phyloP scores from a whole-genome alignment of 805 yeast genomes.

The Lipomyces chichibuensis region DNA sequence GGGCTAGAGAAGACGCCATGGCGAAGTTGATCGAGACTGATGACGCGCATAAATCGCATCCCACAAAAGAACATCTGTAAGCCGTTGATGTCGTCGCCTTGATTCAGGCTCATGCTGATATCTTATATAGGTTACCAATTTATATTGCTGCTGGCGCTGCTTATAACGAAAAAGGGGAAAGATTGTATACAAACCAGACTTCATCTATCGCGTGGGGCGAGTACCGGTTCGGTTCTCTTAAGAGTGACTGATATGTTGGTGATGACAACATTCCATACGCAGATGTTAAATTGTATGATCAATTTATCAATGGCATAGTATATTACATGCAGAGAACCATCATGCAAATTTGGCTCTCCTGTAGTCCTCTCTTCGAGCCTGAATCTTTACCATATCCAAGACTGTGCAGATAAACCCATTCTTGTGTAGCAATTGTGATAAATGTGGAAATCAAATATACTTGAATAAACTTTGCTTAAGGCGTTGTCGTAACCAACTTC shows the following conservation, averaged over 20 bases:
- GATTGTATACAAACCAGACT: constrained; percentile 51
- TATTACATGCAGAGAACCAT: constrained; percentile 3
- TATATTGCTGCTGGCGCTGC: constrained; percentile 63
- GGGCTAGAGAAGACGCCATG: constrained; percentile 47
- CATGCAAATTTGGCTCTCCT: not conserved
- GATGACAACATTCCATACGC: not conserved
- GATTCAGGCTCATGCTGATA: not conserved
- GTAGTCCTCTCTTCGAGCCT: not conserved
- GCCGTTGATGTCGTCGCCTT: not conserved
- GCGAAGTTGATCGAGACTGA: constrained; percentile 45
- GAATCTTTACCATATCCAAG: not conserved
- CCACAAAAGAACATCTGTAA: constrained; percentile 71
- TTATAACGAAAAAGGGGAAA: constrained; percentile 48
- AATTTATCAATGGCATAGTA: not conserved
- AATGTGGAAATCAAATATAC: not conserved
- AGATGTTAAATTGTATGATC: not conserved
- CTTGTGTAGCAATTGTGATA: not conserved
- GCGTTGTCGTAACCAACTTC: constrained; percentile 30
- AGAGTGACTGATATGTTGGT: not conserved
- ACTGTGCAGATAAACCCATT: not conserved
- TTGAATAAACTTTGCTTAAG: not conserved
- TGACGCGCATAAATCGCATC: constrained; percentile 59
- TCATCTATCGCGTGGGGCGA: constrained; percentile 71
- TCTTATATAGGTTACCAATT: constrained; percentile 50
- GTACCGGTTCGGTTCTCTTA: constrained; percentile 44